These are phyloP conservation scores for Trichophyton benhamiae DNA, from an alignment of 2,329 filamentous ascomycete species.

Conservation along the genomic window DNA sequence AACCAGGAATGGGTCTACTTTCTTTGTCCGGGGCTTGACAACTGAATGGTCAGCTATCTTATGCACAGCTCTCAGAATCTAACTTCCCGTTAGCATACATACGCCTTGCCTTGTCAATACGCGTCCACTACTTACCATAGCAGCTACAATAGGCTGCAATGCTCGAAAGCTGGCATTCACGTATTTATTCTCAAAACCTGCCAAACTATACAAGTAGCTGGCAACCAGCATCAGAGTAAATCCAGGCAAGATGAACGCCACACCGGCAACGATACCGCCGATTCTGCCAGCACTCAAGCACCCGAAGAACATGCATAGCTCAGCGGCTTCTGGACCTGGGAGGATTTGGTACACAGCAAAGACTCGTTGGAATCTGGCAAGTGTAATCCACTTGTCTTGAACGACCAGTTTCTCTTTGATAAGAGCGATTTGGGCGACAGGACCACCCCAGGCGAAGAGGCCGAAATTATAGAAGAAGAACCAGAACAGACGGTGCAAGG, in stretches of 20 bases:
- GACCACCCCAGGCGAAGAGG: conserved; percentile 2
- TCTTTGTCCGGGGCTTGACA: neutral
- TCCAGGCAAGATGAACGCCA: neutral
- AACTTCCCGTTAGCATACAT: neutral
- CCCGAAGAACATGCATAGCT: conserved; percentile 2
- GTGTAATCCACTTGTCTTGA: neutral
- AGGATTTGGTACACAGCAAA: conserved; percentile 1
- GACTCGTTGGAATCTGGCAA: neutral
- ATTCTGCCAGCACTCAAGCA: neutral
- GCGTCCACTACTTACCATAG: neutral
- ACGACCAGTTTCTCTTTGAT: neutral
- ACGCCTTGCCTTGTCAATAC: no score
- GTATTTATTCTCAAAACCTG: neutral
- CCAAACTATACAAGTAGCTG: neutral
- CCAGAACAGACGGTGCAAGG: neutral
- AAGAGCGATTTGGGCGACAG: conserved; percentile 1
- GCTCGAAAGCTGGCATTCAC: neutral
- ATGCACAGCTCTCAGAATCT: neutral
- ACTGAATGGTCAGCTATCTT: neutral
- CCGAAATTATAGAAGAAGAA: conserved; percentile 4
- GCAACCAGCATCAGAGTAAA: neutral
- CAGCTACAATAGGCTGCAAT: neutral
- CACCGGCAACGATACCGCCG: neutral
- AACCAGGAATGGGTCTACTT: neutral
- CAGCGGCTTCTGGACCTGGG: neutral